phyloP scores from a whole-genome alignment of 2,329 filamentous ascomycete species.

The Diaporthe citriasiana region DNA sequence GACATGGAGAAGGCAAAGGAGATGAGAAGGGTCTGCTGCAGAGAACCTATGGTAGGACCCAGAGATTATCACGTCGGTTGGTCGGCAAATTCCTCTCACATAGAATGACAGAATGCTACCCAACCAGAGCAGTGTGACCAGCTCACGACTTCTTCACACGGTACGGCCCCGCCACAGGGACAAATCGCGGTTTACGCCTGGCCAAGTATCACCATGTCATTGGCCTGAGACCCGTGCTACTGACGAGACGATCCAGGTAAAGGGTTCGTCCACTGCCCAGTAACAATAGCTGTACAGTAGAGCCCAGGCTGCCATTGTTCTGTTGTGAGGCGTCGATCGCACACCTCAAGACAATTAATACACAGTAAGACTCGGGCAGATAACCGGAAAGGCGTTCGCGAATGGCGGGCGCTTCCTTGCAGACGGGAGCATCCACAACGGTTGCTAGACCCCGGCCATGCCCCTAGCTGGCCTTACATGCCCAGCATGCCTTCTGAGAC shows the following conservation, averaged over 20 bases:
- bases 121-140: background rate
- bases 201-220: background rate
- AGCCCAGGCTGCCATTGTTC: background rate
- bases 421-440: slow-evolving; percentile 20
- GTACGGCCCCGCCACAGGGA: slow-evolving; percentile 19
- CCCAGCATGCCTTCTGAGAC: background rate
- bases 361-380: slow-evolving; percentile 19
- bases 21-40: slow-evolving; percentile 6
- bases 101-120: slow-evolving; percentile 21
- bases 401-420: slow-evolving; percentile 21
- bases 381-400: slow-evolving; percentile 13
- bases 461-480: background rate
- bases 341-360: slow-evolving; percentile 7
- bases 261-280: background rate
- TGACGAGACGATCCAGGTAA: background rate
- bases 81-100: slow-evolving; percentile 22
- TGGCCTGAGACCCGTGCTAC: background rate
- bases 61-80: slow-evolving; percentile 1
- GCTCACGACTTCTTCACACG: background rate
- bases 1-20: background rate
- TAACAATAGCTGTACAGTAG: background rate
- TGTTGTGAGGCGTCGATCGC: slow-evolving; percentile 13
- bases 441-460: background rate
- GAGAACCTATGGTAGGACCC: background rate
- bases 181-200: background rate